Evolutionary conservation across 179 eudicot genomes (phyloP).

Genomic region (Corrigiola litoralis): DNA sequence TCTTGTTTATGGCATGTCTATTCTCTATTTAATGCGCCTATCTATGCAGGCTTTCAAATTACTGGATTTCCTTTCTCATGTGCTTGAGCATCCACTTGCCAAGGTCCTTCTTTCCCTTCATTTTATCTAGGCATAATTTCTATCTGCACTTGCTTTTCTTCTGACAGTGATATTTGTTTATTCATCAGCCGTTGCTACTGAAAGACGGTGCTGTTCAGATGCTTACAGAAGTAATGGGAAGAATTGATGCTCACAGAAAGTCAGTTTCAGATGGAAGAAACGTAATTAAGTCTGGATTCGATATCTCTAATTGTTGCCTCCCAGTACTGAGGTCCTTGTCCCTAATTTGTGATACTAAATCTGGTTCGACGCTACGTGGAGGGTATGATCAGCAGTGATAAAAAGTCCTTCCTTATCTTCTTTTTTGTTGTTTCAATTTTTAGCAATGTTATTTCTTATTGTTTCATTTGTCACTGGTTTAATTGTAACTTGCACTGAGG

Average conservation of each 20-base stretch:
- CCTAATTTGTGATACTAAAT: constrained; percentile 48
- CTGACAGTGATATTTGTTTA: constrained; percentile 15
- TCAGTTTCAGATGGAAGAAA: constrained; percentile 38
- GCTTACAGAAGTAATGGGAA: constrained; percentile 55
- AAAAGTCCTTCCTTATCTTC: neutral
- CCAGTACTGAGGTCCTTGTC: constrained; percentile 66
- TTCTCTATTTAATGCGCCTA: neutral
- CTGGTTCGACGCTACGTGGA: constrained; percentile 28
- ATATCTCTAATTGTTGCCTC: constrained; percentile 53
- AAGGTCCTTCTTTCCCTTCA: constrained; percentile 44
- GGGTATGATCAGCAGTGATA: constrained; percentile 41
- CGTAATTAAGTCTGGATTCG: constrained; percentile 33
- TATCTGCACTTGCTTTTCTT: neutral
- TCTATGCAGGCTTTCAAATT: constrained; percentile 57
- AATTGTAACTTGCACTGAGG: neutral
- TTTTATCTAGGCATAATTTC: neutral
- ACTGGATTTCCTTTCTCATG: constrained; percentile 61
- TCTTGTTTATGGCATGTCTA: constrained; percentile 7
- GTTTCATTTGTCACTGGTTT: neutral
- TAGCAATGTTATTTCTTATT: neutral
- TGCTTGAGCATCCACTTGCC: constrained; percentile 85
- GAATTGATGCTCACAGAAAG: constrained; percentile 35
- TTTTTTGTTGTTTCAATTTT: neutral
- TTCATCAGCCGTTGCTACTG: constrained; percentile 57
- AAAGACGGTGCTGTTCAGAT: constrained; percentile 58